These are phyloP conservation scores for Gnaphalium uliginosum DNA, from an alignment of 129 eudicot species.

Conservation along the genomic window DNA sequence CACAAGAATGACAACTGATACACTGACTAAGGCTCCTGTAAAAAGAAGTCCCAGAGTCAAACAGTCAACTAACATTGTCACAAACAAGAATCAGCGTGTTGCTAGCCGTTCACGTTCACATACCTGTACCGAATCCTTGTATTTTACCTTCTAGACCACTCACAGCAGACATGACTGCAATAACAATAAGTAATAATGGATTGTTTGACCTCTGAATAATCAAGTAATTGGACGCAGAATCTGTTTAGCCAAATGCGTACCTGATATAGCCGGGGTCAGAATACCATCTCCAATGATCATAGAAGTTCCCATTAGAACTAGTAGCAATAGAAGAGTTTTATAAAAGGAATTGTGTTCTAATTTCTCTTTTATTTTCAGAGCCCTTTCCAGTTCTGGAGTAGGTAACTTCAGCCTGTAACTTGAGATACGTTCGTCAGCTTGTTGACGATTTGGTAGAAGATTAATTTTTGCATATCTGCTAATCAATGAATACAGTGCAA, in stretches of 20 bases:
- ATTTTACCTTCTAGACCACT: constrained; percentile 87
- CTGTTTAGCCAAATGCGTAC: constrained; percentile 29
- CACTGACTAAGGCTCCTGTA: constrained; percentile 79
- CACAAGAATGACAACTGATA: constrained; percentile 70
- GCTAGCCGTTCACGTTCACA: constrained; percentile 19
- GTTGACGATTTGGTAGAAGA: constrained; percentile 85
- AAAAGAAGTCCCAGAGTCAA: background rate
- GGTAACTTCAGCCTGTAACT: constrained; percentile 89
- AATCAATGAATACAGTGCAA: constrained; percentile 85
- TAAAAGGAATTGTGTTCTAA: constrained; percentile 68
- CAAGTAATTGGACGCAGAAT: background rate
- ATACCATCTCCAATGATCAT: constrained; percentile 98
- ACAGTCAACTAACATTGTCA: constrained; percentile 8
- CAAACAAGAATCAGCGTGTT: background rate
- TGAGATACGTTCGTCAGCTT: constrained; percentile 86
- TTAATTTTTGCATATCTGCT: constrained; percentile 89
- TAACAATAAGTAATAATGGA: constrained; percentile 12
- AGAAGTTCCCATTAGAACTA: constrained; percentile 94
- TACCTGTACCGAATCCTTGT: constrained; percentile 85
- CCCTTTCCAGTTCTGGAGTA: constrained; percentile 90
- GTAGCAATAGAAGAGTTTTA: constrained; percentile 74
- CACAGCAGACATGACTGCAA: constrained; percentile 92
- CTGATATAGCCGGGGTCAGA: constrained; percentile 95
- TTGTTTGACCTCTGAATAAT: background rate
- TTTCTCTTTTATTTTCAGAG: constrained; percentile 69